Percentiles rank a stretch among this genome's conserved stretches.
These are phyloP conservation scores for Populus hybrid DNA, from an alignment of 441 rosid species.

Conservation along the genomic window DNA sequence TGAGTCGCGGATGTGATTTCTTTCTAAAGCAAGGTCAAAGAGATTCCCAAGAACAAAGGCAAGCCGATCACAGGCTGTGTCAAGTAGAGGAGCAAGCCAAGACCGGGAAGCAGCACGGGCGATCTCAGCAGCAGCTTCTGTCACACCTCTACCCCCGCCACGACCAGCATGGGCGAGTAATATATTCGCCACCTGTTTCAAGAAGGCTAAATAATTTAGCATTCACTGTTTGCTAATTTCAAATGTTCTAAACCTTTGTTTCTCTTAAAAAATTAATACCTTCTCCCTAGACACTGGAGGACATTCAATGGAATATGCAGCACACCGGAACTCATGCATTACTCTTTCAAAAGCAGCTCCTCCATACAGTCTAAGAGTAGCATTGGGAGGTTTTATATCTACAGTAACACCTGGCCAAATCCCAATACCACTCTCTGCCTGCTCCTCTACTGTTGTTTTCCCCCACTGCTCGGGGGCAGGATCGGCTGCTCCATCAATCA, in stretches of 20 bases:
- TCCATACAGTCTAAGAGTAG: constrained; percentile 84
- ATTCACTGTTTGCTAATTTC: neutral
- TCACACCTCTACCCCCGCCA: constrained; percentile 80
- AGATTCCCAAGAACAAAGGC: constrained; percentile 83
- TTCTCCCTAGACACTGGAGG: constrained; percentile 94
- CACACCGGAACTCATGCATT: constrained; percentile 89
- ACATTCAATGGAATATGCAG: constrained; percentile 91
- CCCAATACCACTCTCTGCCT: constrained; percentile 80
- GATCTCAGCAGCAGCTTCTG: constrained; percentile 95
- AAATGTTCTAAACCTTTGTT: constrained; percentile 1
- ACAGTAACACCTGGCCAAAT: constrained; percentile 88
- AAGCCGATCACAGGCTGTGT: constrained; percentile 86
- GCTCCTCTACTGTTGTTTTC: constrained; percentile 81
- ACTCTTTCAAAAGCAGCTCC: constrained; percentile 99
- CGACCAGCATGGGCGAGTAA: constrained; percentile 90
- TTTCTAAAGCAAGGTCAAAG: constrained; percentile 85
- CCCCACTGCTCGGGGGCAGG: constrained; percentile 99
- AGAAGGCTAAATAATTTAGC: constrained; percentile 9
- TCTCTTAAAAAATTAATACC: constrained; percentile 37
- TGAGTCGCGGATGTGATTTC: constrained; percentile 53
- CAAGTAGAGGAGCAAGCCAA: constrained; percentile 97
- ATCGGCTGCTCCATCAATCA: constrained; percentile 97
- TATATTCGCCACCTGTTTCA: constrained; percentile 83
- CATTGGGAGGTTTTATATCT: constrained; percentile 81
- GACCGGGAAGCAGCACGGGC: constrained; percentile 92